These are phyloP conservation scores for Alternaria arborescens DNA, from an alignment of 2,329 filamentous ascomycete species.

Conservation along the genomic window DNA sequence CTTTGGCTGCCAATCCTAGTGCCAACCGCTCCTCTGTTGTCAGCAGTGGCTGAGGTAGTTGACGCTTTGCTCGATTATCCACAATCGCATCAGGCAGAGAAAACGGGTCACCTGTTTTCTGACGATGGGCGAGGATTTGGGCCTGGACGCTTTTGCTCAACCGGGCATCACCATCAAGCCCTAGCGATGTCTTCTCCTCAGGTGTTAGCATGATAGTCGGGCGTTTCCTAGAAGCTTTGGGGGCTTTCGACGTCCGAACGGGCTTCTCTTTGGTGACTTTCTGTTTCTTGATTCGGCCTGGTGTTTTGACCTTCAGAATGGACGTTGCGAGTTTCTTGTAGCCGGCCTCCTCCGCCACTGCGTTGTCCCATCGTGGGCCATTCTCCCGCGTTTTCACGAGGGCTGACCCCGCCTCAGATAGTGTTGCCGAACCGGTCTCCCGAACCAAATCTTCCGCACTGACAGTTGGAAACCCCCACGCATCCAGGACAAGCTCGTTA, in stretches of 20 bases:
- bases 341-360: slow-evolving; percentile 32
- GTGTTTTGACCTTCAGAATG: slow-evolving; percentile 10
- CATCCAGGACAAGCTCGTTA: slow-evolving; percentile 24
- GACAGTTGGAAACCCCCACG: slow-evolving; percentile 41
- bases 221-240: background rate
- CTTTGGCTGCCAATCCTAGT: slow-evolving; percentile 33
- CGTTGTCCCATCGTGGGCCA: slow-evolving; percentile 39
- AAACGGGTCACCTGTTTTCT: slow-evolving; percentile 27
- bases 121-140: slow-evolving; percentile 41
- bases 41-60: slow-evolving; percentile 30
- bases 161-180: slow-evolving; percentile 36
- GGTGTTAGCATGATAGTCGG: slow-evolving; percentile 29
- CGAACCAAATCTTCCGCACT: slow-evolving; percentile 30
- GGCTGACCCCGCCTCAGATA: slow-evolving; percentile 34
- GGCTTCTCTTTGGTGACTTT: slow-evolving; percentile 9
- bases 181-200: slow-evolving; percentile 36
- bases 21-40: slow-evolving; percentile 40
- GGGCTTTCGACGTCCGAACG: slow-evolving; percentile 1
- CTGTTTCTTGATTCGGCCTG: slow-evolving; percentile 2
- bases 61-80: slow-evolving; percentile 12
- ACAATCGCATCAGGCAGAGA: slow-evolving; percentile 34
- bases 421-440: slow-evolving; percentile 34
- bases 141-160: slow-evolving; percentile 33
- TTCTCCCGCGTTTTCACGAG: slow-evolving; percentile 29
- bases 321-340: slow-evolving; percentile 27